Percentiles rank a stretch among this genome's conserved stretches.
These are phyloP conservation scores for Trypanosoma avium DNA, from an alignment of 208 protist species.

Conservation along the genomic window DNA sequence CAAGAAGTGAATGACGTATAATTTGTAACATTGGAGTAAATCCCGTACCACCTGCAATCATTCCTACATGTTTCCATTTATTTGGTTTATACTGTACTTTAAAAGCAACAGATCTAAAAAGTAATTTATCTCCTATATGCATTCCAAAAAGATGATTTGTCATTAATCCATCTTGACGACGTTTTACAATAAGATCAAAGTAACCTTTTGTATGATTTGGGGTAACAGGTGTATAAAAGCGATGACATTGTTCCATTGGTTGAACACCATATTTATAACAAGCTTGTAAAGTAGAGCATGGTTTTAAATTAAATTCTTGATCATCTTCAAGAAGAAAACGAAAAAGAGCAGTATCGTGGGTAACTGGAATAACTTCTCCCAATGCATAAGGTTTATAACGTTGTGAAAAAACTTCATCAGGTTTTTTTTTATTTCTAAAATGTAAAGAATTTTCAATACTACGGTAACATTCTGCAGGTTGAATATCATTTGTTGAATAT, in stretches of 20 bases:
- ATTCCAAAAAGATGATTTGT: constrained; percentile 88
- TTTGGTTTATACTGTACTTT: constrained; percentile 88
- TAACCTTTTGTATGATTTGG: constrained; percentile 83
- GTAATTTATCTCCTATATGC: constrained; percentile 82
- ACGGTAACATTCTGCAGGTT: constrained; percentile 57
- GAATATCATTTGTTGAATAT: neutral
- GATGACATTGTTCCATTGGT: constrained; percentile 78
- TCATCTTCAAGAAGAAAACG: constrained; percentile 81
- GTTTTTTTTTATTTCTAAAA: constrained; percentile 50
- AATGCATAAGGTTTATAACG: constrained; percentile 82
- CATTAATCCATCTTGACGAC: constrained; percentile 75
- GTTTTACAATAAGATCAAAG: constrained; percentile 91
- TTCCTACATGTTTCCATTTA: constrained; percentile 86
- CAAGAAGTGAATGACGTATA: constrained; percentile 72
- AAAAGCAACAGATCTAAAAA: constrained; percentile 80
- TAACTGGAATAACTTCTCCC: constrained; percentile 86
- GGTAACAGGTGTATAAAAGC: constrained; percentile 92
- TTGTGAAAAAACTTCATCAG: constrained; percentile 69
- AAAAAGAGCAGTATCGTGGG: constrained; percentile 84
- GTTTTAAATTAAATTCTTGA: constrained; percentile 85
- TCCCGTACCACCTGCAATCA: constrained; percentile 93
- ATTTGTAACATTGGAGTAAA: constrained; percentile 95
- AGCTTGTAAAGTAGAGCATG: constrained; percentile 85
- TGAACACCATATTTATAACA: constrained; percentile 90
- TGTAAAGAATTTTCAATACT: constrained; percentile 79